These are phyloP conservation scores for Porpolomopsis calyptriformis DNA, from an alignment of 768 basidiomycete species.

Conservation along the genomic window DNA sequence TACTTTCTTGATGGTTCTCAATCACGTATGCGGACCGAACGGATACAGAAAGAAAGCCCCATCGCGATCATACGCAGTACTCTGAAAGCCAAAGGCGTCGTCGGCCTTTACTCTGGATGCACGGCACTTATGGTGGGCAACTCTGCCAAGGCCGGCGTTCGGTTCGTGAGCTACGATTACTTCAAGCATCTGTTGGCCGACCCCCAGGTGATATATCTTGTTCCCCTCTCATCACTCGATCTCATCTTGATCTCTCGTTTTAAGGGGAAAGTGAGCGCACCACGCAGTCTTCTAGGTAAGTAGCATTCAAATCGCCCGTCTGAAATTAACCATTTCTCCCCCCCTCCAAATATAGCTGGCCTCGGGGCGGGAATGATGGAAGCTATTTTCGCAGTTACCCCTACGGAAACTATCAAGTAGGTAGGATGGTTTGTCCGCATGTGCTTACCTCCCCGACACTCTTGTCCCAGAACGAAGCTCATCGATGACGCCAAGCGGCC, in stretches of 20 bases:
- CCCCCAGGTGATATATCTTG: conserved; percentile 46
- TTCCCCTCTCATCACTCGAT: not conserved
- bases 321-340: no score
- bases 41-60: conserved; percentile 46
- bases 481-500: conserved; percentile 89
- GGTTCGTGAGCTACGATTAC: conserved; percentile 90
- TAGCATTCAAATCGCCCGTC: no score
- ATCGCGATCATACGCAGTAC: conserved; percentile 69
- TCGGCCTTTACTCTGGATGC: conserved; percentile 89
- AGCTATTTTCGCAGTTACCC: conserved; percentile 90
- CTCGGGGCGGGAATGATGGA: conserved; percentile 86
- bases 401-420: conserved; percentile 97
- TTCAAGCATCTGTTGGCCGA: conserved; percentile 82
- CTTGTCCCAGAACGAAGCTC: conserved; percentile 70
- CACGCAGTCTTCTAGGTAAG: conserved; percentile 71
- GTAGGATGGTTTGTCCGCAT: conserved; percentile 17
- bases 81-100: conserved; percentile 59
- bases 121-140: conserved; percentile 86
- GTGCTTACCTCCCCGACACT: not conserved
- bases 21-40: not conserved
- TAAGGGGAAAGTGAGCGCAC: conserved; percentile 85
- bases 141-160: conserved; percentile 86
- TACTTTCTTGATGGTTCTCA: not conserved
- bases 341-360: conserved; percentile 50
- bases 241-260: conserved; percentile 4